These are phyloP conservation scores for Manihot esculenta DNA, from an alignment of 441 rosid species.

Conservation along the genomic window DNA sequence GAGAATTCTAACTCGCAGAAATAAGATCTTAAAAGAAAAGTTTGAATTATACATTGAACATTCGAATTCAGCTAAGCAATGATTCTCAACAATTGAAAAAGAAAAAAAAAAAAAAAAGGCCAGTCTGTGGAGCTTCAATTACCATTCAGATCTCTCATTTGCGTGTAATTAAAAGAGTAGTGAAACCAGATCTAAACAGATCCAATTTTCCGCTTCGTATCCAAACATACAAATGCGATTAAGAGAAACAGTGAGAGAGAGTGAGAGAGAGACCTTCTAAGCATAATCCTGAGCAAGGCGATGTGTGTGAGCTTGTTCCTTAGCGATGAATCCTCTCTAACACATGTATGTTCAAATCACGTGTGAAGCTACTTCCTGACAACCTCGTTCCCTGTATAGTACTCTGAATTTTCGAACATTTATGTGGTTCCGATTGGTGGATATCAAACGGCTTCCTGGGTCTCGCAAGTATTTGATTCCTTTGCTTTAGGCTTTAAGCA, in stretches of 20 bases:
- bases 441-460: too few species aligned
- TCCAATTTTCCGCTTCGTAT: neutral
- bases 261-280: neutral
- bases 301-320: too few species aligned
- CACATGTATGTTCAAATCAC: neutral
- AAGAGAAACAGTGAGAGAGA: neutral
- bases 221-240: neutral
- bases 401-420: too few species aligned
- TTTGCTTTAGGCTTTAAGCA: too few species aligned
- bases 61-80: neutral
- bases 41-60: neutral
- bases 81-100: neutral
- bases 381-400: too few species aligned
- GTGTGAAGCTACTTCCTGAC: neutral
- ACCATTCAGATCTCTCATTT: constrained; percentile 10
- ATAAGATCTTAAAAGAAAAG: neutral
- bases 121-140: neutral
- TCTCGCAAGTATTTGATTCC: too few species aligned
- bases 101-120: neutral
- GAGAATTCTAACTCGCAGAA: neutral
- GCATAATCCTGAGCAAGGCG: neutral
- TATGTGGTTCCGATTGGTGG: too few species aligned
- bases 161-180: neutral
- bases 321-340: neutral
- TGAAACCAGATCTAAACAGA: constrained; percentile 9